Percentiles rank a stretch among this genome's conserved stretches.
These are phyloP conservation scores for Magnusiomyces ingens DNA, from an alignment of 1,139 yeast genomes.

Conservation along the genomic window DNA sequence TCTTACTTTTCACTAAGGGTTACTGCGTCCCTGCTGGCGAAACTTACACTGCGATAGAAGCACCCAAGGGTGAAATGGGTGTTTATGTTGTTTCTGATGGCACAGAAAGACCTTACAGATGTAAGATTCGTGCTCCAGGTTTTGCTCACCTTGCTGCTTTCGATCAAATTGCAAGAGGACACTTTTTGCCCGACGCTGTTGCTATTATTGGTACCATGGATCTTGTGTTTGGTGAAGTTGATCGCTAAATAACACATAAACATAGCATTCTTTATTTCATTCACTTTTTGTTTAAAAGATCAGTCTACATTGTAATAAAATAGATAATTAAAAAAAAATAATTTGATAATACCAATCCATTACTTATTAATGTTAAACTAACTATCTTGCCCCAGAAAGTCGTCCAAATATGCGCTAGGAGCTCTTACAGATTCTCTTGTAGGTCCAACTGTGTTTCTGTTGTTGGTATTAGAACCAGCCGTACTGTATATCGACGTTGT, in stretches of 20 bases:
- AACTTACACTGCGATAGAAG: constrained; percentile 87
- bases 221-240: constrained; percentile 90
- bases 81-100: constrained; percentile 88
- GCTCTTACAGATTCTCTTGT: constrained; percentile 26
- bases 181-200: constrained; percentile 85
- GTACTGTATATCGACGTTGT: constrained; percentile 22
- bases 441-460: constrained; percentile 12
- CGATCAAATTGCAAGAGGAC: constrained; percentile 80
- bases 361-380: constrained; percentile 10
- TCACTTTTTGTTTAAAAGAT: constrained; percentile 6
- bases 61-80: constrained; percentile 95
- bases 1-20: constrained; percentile 81
- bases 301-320: constrained; percentile 4
- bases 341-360: not conserved
- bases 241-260: constrained; percentile 48
- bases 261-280: not conserved
- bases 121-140: constrained; percentile 92
- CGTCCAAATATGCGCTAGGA: constrained; percentile 37
- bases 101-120: constrained; percentile 82
- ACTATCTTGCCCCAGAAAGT: constrained; percentile 28
- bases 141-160: constrained; percentile 86
- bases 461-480: constrained; percentile 3
- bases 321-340: not conserved
- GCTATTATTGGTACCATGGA: constrained; percentile 96
- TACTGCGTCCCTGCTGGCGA: constrained; percentile 87